Conservation (phyloP, 2,329 filamentous ascomycete genomes). For the Venturia pyrina region DNA sequence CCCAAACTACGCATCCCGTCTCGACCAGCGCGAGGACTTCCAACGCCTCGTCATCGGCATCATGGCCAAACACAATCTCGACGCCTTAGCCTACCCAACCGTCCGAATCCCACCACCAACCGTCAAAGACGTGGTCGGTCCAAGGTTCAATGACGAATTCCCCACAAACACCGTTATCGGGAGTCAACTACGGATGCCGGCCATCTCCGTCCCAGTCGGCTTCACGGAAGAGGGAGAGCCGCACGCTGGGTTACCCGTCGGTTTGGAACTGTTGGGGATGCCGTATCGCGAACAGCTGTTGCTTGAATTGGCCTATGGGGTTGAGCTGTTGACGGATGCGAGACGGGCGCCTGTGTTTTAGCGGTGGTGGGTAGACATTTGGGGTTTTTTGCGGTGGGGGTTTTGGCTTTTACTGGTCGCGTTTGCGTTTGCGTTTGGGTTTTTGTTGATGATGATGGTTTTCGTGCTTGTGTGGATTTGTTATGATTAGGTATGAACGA, state of each 20-base stretch:
- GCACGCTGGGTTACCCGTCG: slow-evolving; percentile 19
- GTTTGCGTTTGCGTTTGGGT: too few relatives aligned
- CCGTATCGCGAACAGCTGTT: slow-evolving; percentile 6
- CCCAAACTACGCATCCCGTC: slow-evolving; percentile 20
- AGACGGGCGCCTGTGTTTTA: slow-evolving; percentile 8
- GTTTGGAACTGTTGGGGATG: slow-evolving; percentile 20
- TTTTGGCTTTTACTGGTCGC: too few relatives aligned
- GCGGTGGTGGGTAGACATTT: too few relatives aligned
- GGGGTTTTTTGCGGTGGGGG: too few relatives aligned
- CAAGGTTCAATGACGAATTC: slow-evolving; percentile 20
- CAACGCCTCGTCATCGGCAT: slow-evolving; percentile 22
- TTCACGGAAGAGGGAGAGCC: slow-evolving; percentile 16
- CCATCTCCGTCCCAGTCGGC: slow-evolving; percentile 26
- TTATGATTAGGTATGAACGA: too few relatives aligned
- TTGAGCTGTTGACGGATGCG: background rate
- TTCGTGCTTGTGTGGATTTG: too few relatives aligned
- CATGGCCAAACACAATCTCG: slow-evolving; percentile 22
- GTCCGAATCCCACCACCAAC: slow-evolving; percentile 22
- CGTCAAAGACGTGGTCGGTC: slow-evolving; percentile 22
- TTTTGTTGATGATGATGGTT: too few relatives aligned
- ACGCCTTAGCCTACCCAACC: slow-evolving; percentile 25
- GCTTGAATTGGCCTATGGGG: slow-evolving; percentile 1
- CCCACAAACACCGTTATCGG: slow-evolving; percentile 28
- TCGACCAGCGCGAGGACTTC: slow-evolving; percentile 20
- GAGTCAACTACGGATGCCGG: slow-evolving; percentile 23